Conservation (phyloP, 2,329 filamentous ascomycete genomes). For the Neoascochyta sp. region DNA sequence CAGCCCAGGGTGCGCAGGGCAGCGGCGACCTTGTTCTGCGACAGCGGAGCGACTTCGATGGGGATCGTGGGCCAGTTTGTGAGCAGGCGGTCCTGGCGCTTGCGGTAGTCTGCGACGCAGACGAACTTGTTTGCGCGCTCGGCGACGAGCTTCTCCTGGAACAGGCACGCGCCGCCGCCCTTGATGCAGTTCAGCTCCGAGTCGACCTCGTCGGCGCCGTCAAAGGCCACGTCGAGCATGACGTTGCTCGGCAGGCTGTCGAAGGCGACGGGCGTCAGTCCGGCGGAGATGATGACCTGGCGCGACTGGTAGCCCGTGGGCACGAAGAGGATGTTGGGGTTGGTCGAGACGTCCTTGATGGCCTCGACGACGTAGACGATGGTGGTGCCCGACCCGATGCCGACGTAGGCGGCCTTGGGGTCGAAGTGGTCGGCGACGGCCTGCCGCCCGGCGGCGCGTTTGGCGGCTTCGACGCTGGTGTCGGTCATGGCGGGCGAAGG, state of each 20-base stretch:
- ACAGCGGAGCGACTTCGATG: constrained; percentile 87
- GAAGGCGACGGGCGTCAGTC: constrained; percentile 72
- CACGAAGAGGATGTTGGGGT: constrained; percentile 69
- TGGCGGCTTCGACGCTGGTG: constrained; percentile 62
- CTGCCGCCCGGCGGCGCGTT: constrained; percentile 68
- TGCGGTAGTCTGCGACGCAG: constrained; percentile 87
- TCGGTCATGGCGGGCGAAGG: constrained; percentile 28
- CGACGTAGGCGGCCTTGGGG: constrained; percentile 60
- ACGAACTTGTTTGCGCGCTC: constrained; percentile 80
- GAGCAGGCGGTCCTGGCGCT: constrained; percentile 72
- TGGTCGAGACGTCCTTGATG: constrained; percentile 51
- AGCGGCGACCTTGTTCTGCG: constrained; percentile 70
- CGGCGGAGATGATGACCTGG: constrained; percentile 76
- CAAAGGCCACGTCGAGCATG: constrained; percentile 84
- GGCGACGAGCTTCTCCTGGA: constrained; percentile 96
- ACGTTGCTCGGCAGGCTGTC: constrained; percentile 64
- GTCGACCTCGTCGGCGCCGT: constrained; percentile 96
- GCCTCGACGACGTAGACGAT: constrained; percentile 84
- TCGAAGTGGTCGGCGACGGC: constrained; percentile 70
- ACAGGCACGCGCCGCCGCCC: constrained; percentile 93
- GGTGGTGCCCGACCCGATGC: constrained; percentile 77
- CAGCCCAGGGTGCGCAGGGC: constrained; percentile 72
- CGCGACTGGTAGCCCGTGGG: constrained; percentile 91
- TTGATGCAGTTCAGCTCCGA: constrained; percentile 95
- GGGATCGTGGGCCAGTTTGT: constrained; percentile 79